phyloP scores from a whole-genome alignment of 306 rosid genomes.

The Lathyrus oleraceus region DNA sequence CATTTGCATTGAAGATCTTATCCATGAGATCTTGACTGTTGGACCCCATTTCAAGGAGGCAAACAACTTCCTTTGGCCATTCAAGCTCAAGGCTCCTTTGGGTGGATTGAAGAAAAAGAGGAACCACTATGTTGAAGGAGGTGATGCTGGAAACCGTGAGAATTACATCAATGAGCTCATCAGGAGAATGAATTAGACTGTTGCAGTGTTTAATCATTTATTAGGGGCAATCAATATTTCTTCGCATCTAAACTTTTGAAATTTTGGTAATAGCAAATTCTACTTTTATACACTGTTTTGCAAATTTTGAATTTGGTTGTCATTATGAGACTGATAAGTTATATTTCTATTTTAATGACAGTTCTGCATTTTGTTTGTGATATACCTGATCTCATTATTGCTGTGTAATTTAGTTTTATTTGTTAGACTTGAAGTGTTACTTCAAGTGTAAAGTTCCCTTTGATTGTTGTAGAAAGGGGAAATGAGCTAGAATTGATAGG shows the following conservation, averaged over 20 bases:
- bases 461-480: not conserved
- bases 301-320: slow-evolving; percentile 34
- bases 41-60: slow-evolving; percentile 97
- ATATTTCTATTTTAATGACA: not conserved
- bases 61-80: slow-evolving; percentile 91
- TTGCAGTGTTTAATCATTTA: not conserved
- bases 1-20: slow-evolving; percentile 72
- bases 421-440: too few relatives aligned
- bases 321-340: slow-evolving; percentile 30
- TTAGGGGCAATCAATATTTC: slow-evolving; percentile 11
- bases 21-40: slow-evolving; percentile 80
- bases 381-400: not conserved
- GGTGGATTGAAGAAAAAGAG: slow-evolving; percentile 92
- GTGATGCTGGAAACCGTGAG: slow-evolving; percentile 94
- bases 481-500: too few relatives aligned
- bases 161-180: slow-evolving; percentile 85
- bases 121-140: slow-evolving; percentile 93
- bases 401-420: not conserved
- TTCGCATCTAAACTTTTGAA: slow-evolving; percentile 35
- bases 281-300: slow-evolving; percentile 20
- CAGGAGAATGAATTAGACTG: slow-evolving; percentile 69
- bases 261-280: slow-evolving; percentile 35
- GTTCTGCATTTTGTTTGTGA: not conserved
- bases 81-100: slow-evolving; percentile 92
- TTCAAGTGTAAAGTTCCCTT: not conserved